A percentile compares a stretch with the other conserved stretches of the same genome.
These are phyloP conservation scores for Phallus indusiatus DNA, from an alignment of 768 basidiomycete species.

Conservation along the genomic window DNA sequence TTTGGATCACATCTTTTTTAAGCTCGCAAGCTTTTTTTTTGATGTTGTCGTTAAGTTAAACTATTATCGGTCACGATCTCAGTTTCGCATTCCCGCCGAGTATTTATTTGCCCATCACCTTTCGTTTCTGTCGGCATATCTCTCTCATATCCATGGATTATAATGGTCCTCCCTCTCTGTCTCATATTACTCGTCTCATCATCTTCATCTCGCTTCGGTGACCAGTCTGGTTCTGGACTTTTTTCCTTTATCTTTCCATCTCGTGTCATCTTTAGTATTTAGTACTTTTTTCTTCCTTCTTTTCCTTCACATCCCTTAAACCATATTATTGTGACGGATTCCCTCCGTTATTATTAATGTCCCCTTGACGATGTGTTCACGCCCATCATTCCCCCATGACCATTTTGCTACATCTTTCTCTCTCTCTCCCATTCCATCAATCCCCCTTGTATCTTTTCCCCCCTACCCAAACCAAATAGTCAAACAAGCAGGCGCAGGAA, in stretches of 20 bases:
- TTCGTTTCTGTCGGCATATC: neutral
- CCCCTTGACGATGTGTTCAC: neutral
- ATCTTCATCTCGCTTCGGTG: neutral
- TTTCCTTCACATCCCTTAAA: neutral
- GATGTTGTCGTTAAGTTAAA: no score
- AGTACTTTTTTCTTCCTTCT: neutral
- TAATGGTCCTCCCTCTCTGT: no score
- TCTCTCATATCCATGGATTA: no score
- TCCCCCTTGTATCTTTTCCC: neutral
- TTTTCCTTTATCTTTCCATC: neutral
- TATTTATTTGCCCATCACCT: neutral
- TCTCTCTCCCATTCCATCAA: neutral
- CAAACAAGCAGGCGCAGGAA: neutral
- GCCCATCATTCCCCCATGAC: neutral
- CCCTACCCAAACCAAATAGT: no score
- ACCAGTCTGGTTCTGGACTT: conserved; percentile 6
- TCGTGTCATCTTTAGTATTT: conserved; percentile 6
- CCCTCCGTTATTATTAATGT: neutral
- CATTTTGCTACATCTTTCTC: neutral
- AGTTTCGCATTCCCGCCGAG: no score
- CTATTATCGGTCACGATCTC: no score
- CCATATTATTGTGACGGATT: neutral
- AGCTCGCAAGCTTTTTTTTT: no score
- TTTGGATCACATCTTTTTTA: neutral
- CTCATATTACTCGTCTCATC: neutral